Evolutionary conservation across 2,329 filamentous ascomycete genomes (phyloP), one percentile per base, ranked within the genome.

Genomic region (Penicillium sp.): DNA sequence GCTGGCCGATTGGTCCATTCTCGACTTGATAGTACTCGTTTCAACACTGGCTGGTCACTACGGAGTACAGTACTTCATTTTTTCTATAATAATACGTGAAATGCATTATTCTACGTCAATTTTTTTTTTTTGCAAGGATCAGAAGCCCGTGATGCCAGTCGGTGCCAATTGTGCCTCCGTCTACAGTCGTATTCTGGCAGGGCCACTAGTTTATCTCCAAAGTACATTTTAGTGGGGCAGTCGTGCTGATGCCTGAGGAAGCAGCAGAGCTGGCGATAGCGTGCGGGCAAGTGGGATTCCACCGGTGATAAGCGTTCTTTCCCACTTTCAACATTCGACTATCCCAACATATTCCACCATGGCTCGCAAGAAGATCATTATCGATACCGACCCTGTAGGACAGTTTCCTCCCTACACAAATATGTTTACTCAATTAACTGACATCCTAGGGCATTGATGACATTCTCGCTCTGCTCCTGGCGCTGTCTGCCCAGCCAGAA

Each of bases 351-450:
- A 49, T 46, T 52, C 43, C 59, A 65, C 51, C 40, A 91, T 91
- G 89, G 82, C 86, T 58, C 84, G 88, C 30, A 87, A 86, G 70
- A 88, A 89, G 71, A 89, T 99, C 68, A 97, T 99, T 71, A 95
- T 99, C 71, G 95, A 99, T 74, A 98, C 94, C 2, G 95, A 98
- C 75, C 94, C 94, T 80, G 93, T 91, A 82, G 68, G 76, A 61
- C 55, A 14, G 35, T 10, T 4, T 48, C 8, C 13, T 19, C n/a
- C 6, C 3, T 37, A 25, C 22, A 11, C 37, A 45, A 4, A 19
- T 0, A 19, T 14, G 22, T 7, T 14, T 14, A 6, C 4, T 25
- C n/a, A 25, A 37, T 45, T 35, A 38, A 35, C 49, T 64, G 25
- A 51, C 48, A 49, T 6, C 56, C 16, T 19, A 81, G 79, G 93